Evolutionary conservation across 2,329 filamentous ascomycete species (phyloP), one percentile per base, ranked within the genome.

Genomic region (Clonostachys rosea): DNA sequence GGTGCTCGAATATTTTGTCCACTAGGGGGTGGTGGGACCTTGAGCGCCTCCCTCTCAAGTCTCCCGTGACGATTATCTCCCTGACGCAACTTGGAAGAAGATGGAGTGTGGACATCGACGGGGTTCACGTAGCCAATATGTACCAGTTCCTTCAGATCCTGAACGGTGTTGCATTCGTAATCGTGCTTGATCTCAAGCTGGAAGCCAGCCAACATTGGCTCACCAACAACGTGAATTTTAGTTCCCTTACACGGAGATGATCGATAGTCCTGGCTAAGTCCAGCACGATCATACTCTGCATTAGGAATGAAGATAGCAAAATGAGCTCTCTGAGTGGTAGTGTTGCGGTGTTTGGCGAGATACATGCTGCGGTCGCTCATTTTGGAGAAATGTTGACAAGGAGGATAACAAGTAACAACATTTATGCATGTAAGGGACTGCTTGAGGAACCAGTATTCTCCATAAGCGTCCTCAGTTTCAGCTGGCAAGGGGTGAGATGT

Each of bases 231-330:
- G 17, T 47, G 37, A 13, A 47, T 42, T 8, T 42, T 20, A 14
- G 45, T 47, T 8, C 39, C 39, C n/a, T 35, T 42, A n/a, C 16
- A 37, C 18, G 33, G 36, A 39, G 36, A 39, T 39, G 24, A 24
- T 24, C 24, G 24, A 39, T 39, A 14, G 13, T 39, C 36, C 13
- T 14, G 36, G 13, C 36, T 6, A 6, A 14, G 14, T 6, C 36
- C 7, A 6, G 36, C 36, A 13, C 14, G 14, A 10, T 14, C 16
- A 39, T 39, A 39, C 16, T 39, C 12, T 24, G 7, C 7, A 42
- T 46, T 42, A 13, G 44, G 44, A 6, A 46, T 41, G 20, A 41
- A 46, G 18, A 46, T 46, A 5, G 18, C 36, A 34, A 46, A 46
- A 14, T 46, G 44, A 34, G 37, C 10, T 16, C 44, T 7, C 37